Base-by-base conservation (phyloP, 345 rosid genomes). In the rapeseed (Brassica napus) region DNA sequence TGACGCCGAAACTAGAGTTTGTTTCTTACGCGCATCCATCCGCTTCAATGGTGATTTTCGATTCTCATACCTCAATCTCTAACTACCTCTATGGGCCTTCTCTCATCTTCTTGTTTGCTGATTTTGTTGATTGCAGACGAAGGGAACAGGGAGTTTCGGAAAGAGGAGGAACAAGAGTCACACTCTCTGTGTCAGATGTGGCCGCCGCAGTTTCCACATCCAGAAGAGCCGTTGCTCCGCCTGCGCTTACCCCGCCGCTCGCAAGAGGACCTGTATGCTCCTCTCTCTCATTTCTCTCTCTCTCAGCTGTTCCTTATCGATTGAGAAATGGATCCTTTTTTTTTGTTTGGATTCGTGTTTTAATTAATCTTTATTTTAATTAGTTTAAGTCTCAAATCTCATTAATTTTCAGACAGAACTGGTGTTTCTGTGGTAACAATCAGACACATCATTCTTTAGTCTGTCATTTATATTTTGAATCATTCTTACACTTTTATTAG, bases 161-260 rank as follows among this genome's bases (percentile, higher is more conserved):
- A 87, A 90, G 90, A 81, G 95, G 65, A 89, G 95, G 78, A 91
- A 91, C 86, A 91, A 91, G 87, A 91, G 93, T 63, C 91, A 91
- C 77, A 91, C 96, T 0, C 90, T 91, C 71, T 91, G 96, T 64
- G 91, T 91, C 4, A 84, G 96, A 84, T 91, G 96, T 81, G 96
- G 96, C 42, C 96, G 93, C 72, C 89, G 93, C 11, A 87, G 91
- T 83, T 91, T 89, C 82, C 96, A 91, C 78, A 86, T 91, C 72
- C 96, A 91, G 85, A 91, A 89, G 90, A 88, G 95, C 69, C 90
- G 95, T 18, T 89, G 95, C 77, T 42, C 89, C n/a, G 92, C 93
- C 52, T 91, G 95, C 77, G 93, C 85, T 67, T 91, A 74, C 76
- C 95, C 95, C 34, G 91, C 92, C 28, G 82, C 85, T 42, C 93